A percentile compares a stretch with the other conserved stretches of the same genome.
Conservation (phyloP, 371 early-diverging fungal genomes). For the Mortierella sp. region DNA sequence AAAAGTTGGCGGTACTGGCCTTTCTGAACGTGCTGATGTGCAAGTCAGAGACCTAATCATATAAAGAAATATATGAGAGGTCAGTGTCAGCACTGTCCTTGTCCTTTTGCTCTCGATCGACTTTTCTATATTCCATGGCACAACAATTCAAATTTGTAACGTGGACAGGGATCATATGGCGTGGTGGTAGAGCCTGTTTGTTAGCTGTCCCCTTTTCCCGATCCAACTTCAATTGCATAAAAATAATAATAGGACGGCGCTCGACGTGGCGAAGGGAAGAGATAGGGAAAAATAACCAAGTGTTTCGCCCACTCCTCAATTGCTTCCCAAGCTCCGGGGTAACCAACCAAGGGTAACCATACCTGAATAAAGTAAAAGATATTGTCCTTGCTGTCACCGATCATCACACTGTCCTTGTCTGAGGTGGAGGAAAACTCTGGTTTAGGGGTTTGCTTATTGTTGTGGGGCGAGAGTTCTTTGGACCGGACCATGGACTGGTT, state of each 20-base stretch:
- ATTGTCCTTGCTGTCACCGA: slow-evolving; percentile 64
- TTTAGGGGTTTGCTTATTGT: not conserved
- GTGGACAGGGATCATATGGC: not conserved
- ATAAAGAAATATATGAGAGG: not conserved
- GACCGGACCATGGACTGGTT: slow-evolving; percentile 49
- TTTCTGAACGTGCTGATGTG: slow-evolving; percentile 82
- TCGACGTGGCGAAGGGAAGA: not conserved
- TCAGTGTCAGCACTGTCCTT: not conserved
- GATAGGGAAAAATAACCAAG: not conserved
- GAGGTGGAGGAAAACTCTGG: not conserved
- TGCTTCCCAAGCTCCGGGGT: not conserved
- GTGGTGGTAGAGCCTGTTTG: not conserved
- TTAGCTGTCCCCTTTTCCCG: not conserved
- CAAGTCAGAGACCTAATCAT: slow-evolving; percentile 80
- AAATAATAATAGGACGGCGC: not conserved
- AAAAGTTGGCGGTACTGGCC: slow-evolving; percentile 82
- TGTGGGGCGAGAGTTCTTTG: slow-evolving; percentile 4
- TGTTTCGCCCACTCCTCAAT: not conserved
- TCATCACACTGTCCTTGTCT: slow-evolving; percentile 35
- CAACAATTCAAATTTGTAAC: not conserved
- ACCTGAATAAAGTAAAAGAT: slow-evolving; percentile 78
- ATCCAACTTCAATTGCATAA: not conserved
- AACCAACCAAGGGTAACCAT: not conserved
- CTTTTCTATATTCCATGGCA: not conserved
- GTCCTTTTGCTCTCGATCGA: not conserved